Conservation (phyloP, 2,329 filamentous ascomycete genomes). For the Aspergillus sojae region DNA sequence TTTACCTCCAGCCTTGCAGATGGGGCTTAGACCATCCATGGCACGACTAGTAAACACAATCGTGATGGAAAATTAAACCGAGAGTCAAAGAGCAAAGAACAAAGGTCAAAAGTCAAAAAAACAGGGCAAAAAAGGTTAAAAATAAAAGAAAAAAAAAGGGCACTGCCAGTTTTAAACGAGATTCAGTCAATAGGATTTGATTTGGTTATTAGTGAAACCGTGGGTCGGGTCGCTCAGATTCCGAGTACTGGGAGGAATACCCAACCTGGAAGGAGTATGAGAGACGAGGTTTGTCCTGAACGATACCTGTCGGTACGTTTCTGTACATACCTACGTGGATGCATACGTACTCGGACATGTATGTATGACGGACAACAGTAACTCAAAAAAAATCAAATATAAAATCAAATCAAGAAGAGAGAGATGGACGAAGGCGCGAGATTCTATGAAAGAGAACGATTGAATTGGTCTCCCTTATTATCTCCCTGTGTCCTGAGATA, state of each 20-base stretch:
- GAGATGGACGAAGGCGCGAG: not conserved
- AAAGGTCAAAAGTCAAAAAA: not conserved
- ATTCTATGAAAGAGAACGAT: not conserved
- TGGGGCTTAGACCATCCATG: constrained; percentile 1
- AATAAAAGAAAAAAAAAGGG: not conserved
- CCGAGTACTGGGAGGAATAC: not conserved
- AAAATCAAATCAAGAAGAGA: not conserved
- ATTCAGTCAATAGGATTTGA: not conserved
- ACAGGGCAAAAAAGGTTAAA: not conserved
- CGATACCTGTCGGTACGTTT: not conserved
- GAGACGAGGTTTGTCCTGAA: not conserved
- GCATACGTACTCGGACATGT: constrained; percentile 1
- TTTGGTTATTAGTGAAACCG: constrained; percentile 5
- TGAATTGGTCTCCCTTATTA: not conserved
- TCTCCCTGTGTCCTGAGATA: not conserved
- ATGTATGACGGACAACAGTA: not conserved
- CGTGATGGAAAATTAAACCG: not conserved
- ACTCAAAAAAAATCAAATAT: not conserved
- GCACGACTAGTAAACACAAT: not conserved
- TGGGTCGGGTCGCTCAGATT: constrained; percentile 11
- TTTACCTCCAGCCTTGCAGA: not conserved
- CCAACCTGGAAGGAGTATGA: not conserved
- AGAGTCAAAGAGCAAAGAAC: not conserved
- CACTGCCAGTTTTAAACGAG: not conserved
- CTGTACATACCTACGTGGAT: constrained; percentile 7